Conservation (phyloP, 306 rosid species). For the Prosopis cineraria region DNA sequence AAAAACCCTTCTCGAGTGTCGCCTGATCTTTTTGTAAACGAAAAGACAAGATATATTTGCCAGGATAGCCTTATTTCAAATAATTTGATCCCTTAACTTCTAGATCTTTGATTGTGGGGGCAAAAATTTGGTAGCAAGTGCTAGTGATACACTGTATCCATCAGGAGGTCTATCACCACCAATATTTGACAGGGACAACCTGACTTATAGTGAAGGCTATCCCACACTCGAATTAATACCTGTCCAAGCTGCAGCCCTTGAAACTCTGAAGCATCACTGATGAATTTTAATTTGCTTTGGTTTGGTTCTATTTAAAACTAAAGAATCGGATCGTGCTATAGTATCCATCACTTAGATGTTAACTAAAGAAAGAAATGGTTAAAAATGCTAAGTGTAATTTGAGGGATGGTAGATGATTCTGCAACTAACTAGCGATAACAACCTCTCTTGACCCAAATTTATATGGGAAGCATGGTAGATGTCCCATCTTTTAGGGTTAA, state of each 20-base stretch:
- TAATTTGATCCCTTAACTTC: background rate
- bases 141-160: background rate
- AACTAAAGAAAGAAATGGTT: background rate
- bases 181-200: background rate
- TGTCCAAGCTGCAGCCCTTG: background rate
- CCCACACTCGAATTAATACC: background rate
- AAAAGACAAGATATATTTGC: background rate
- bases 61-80: constrained; percentile 6
- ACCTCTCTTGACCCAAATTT: background rate
- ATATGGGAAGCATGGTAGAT: background rate
- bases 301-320: background rate
- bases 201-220: background rate
- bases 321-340: background rate
- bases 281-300: background rate
- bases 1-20: background rate
- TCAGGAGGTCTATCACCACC: background rate
- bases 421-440: too few relatives aligned
- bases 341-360: background rate
- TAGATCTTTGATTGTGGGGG: constrained; percentile 4
- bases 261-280: background rate
- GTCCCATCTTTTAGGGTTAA: background rate
- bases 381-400: too few relatives aligned
- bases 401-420: too few relatives aligned
- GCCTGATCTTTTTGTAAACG: background rate
- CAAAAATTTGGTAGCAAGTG: constrained; percentile 8